Conservation (phyloP, 2,329 filamentous ascomycete species). For the Lithohypha guttulata region DNA sequence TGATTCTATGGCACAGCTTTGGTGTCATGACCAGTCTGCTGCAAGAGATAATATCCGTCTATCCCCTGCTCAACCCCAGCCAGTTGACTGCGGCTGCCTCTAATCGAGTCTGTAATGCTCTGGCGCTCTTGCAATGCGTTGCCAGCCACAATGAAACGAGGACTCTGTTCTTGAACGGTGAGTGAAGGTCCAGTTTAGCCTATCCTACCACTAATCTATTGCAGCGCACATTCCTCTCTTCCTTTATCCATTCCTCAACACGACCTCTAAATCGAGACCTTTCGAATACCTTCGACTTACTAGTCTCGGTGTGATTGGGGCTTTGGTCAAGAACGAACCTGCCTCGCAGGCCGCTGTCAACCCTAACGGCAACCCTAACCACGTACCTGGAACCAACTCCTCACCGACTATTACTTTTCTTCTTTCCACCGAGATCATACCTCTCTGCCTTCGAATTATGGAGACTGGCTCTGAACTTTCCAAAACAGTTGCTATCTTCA, state of each 20-base stretch:
- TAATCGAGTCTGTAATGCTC: conserved; percentile 92
- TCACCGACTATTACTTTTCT: conserved; percentile 99
- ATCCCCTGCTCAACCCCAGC: conserved; percentile 89
- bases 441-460: conserved; percentile 95
- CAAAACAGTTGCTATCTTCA: conserved; percentile 99
- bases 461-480: conserved; percentile 96
- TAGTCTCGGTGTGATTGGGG: conserved; percentile 90
- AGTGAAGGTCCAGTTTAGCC: conserved; percentile 9
- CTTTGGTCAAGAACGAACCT: conserved; percentile 87
- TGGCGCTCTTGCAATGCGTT: conserved; percentile 91
- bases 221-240: conserved; percentile 93
- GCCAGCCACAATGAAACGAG: conserved; percentile 95
- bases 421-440: conserved; percentile 95
- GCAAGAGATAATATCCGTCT: conserved; percentile 98
- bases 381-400: conserved; percentile 37
- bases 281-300: conserved; percentile 97
- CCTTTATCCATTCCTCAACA: conserved; percentile 96
- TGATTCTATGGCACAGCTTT: conserved; percentile 98
- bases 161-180: conserved; percentile 86
- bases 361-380: conserved; percentile 16
- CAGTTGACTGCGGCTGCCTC: conserved; percentile 95
- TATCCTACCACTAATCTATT: conserved; percentile 7
- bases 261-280: conserved; percentile 91
- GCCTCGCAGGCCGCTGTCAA: conserved; percentile 18
- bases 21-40: conserved; percentile 98